A percentile compares a stretch with the other conserved stretches of the same genome.
These are phyloP conservation scores for Macrophomina phaseolina DNA, from an alignment of 2,329 filamentous ascomycete species.

Conservation along the genomic window DNA sequence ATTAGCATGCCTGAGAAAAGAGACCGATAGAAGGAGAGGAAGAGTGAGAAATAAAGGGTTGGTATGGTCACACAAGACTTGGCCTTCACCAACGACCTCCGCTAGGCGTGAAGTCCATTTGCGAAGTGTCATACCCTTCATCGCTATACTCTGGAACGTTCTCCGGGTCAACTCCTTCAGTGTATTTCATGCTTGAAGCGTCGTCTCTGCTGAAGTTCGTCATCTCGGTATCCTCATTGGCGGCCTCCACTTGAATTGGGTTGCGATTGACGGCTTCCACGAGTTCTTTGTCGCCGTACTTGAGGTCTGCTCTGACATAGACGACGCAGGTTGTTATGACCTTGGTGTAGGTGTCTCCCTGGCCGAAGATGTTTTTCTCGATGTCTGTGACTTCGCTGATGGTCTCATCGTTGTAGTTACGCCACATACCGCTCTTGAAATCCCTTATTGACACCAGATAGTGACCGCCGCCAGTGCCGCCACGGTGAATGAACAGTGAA, in stretches of 20 bases:
- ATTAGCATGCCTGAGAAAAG: neutral
- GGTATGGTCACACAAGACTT: neutral
- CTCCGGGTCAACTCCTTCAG: conserved; percentile 10
- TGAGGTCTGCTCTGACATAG: conserved; percentile 26
- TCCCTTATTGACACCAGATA: conserved; percentile 98
- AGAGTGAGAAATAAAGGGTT: neutral
- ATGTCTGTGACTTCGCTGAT: conserved; percentile 66
- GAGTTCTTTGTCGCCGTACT: conserved; percentile 8
- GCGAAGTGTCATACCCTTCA: conserved; percentile 19
- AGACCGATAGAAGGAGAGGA: neutral
- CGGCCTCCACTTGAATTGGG: neutral
- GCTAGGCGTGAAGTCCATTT: conserved; percentile 11
- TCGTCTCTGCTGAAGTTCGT: conserved; percentile 18
- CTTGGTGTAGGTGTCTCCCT: conserved; percentile 18
- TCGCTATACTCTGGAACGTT: neutral
- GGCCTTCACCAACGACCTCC: conserved; percentile 4
- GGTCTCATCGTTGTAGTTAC: conserved; percentile 89
- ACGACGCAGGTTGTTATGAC: conserved; percentile 26
- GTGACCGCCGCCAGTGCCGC: conserved; percentile 70
- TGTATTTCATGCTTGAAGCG: neutral
- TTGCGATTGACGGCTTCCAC: conserved; percentile 21
- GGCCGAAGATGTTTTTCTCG: conserved; percentile 25
- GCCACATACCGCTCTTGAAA: conserved; percentile 80
- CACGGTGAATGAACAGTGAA: conserved; percentile 90
- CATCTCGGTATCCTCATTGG: conserved; percentile 17